A percentile compares a stretch with the other conserved stretches of the same genome.
Evolutionary conservation across 1,284 basidiomycete species (phyloP).

Genomic region (Somion occarium): DNA sequence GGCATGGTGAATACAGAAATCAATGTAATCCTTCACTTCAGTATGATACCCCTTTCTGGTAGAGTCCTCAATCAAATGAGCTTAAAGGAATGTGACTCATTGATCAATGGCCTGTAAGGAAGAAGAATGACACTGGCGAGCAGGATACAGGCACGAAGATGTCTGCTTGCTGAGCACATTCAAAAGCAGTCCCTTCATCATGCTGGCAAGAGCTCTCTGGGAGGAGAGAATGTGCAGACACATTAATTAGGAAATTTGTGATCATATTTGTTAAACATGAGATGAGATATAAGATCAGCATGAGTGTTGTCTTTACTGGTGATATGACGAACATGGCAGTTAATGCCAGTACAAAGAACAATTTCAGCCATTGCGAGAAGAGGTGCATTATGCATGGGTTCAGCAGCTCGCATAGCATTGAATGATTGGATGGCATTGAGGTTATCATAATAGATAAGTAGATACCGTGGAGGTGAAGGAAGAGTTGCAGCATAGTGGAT

Average conservation of each 20-base stretch:
- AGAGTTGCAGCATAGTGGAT: not conserved
- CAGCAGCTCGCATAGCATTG: conserved; percentile 21
- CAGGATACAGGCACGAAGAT: not conserved
- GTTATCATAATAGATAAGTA: conserved; percentile 29
- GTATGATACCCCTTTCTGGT: not conserved
- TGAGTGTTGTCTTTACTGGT: conserved; percentile 19
- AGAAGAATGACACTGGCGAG: not conserved
- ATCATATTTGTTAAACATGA: conserved; percentile 11
- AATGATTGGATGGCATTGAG: conserved; percentile 32
- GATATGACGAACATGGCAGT: conserved; percentile 24
- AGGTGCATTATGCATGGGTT: conserved; percentile 29
- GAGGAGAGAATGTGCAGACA: not conserved
- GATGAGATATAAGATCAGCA: conserved; percentile 23
- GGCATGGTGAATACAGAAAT: not conserved
- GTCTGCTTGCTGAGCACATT: not conserved
- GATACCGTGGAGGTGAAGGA: not conserved
- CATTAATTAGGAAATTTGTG: not conserved
- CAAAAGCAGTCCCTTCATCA: not conserved
- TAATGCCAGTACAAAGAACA: conserved; percentile 16
- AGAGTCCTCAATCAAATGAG: not conserved
- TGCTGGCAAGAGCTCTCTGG: not conserved
- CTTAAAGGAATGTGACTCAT: not conserved
- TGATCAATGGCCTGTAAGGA: not conserved
- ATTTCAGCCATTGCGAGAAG: conserved; percentile 23
- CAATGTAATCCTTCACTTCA: not conserved